phyloP scores from a whole-genome alignment of 495 filamentous ascomycete species.

The Aspergillus baeticus region DNA sequence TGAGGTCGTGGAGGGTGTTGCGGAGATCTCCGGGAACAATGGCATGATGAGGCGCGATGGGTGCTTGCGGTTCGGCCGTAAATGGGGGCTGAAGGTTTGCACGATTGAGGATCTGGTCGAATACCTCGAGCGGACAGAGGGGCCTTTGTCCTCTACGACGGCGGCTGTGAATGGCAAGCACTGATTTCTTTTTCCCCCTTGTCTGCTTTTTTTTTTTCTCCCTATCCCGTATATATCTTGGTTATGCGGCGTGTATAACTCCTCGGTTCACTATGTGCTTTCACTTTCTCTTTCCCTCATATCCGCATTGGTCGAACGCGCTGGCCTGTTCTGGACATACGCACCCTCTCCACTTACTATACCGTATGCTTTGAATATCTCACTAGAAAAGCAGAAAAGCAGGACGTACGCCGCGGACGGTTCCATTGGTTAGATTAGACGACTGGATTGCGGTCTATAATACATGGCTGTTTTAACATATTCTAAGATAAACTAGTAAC shows the following conservation, averaged over 20 bases:
- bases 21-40: conserved; percentile 56
- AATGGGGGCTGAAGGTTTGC: conserved; percentile 88
- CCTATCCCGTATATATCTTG: no score
- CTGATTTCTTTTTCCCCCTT: conserved; percentile 20
- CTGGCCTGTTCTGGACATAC: no score
- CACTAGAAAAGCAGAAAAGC: no score
- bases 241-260: no score
- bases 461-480: neutral
- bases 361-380: no score
- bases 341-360: no score
- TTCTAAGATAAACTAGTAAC: no score
- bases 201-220: conserved; percentile 14
- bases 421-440: conserved; percentile 4
- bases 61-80: conserved; percentile 82
- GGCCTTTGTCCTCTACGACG: conserved; percentile 14
- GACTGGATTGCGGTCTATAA: neutral
- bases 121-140: conserved; percentile 64
- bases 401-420: no score
- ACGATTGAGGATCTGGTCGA: conserved; percentile 88
- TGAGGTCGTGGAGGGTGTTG: conserved; percentile 56
- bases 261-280: no score
- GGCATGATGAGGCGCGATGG: conserved; percentile 93
- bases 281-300: no score
- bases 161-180: conserved; percentile 35
- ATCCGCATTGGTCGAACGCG: no score